Conservation (phyloP, 2,329 filamentous ascomycete genomes). For the Aspergillus pseudoglaucus region DNA sequence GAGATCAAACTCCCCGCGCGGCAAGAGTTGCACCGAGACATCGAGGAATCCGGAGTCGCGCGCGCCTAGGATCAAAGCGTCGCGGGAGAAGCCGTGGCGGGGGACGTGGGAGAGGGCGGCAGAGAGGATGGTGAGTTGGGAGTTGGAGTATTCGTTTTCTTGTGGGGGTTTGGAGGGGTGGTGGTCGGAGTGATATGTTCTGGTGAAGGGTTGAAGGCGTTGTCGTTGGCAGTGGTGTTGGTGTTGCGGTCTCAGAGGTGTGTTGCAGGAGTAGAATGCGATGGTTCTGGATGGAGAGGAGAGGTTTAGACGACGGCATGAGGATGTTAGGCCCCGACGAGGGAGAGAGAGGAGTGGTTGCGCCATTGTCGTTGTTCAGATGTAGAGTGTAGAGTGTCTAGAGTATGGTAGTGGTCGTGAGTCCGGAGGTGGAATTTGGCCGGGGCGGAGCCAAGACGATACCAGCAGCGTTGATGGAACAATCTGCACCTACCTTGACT, state of each 20-base stretch:
- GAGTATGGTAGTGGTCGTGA: background rate
- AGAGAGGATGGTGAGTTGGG: conserved; percentile 69
- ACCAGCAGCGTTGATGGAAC: background rate
- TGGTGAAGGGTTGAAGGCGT: conserved; percentile 2
- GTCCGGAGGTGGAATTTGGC: background rate
- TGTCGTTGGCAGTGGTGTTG: background rate
- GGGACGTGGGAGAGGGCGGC: conserved; percentile 76
- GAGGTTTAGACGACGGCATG: conserved; percentile 1
- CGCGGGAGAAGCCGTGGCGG: conserved; percentile 70
- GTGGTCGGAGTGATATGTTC: conserved; percentile 67
- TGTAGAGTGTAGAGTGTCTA: background rate
- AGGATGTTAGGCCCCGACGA: conserved; percentile 1
- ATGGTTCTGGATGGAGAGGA: background rate
- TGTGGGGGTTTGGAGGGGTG: conserved; percentile 49
- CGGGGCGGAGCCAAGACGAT: background rate
- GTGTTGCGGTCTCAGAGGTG: background rate
- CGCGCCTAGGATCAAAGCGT: conserved; percentile 68
- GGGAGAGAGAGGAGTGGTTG: conserved; percentile 3
- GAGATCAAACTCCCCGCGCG: conserved; percentile 72
- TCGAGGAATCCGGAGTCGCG: conserved; percentile 80
- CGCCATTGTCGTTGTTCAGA: conserved; percentile 3
- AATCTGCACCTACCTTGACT: too few species aligned
- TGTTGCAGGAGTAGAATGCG: background rate
- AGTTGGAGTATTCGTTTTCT: conserved; percentile 62
- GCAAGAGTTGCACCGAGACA: conserved; percentile 75